Conservation (phyloP, 495 filamentous ascomycete genomes). For the Daldinia loculata region DNA sequence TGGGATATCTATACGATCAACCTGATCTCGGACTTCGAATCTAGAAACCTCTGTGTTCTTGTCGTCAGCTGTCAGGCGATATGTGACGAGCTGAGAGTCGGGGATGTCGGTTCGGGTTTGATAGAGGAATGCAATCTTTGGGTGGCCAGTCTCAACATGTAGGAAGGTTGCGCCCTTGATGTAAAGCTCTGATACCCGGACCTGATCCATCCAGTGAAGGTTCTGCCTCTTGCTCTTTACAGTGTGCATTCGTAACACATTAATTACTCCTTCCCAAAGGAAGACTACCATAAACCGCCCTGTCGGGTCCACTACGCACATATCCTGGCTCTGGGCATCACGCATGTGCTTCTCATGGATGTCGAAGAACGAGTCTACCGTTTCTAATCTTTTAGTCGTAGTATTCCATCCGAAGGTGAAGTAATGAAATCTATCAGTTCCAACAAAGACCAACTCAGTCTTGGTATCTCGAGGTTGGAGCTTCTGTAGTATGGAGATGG, state of each 20-base stretch:
- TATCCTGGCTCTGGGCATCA: constrained; percentile 76
- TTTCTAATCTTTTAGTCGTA: constrained; percentile 66
- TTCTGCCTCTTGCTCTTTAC: constrained; percentile 63
- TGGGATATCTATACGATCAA: constrained; percentile 64
- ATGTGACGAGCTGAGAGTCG: constrained; percentile 66
- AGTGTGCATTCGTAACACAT: constrained; percentile 66
- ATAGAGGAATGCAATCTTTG: constrained; percentile 84
- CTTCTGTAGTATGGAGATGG: constrained; percentile 83
- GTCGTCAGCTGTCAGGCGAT: constrained; percentile 63
- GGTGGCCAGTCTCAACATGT: constrained; percentile 73
- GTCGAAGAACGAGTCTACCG: constrained; percentile 74
- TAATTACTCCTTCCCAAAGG: constrained; percentile 88
- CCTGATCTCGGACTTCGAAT: constrained; percentile 59
- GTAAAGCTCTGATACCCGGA: constrained; percentile 85
- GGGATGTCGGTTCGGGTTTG: constrained; percentile 73
- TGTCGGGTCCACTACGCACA: constrained; percentile 83
- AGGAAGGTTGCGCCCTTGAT: constrained; percentile 85
- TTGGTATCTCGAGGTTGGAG: constrained; percentile 75
- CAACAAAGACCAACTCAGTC: constrained; percentile 91
- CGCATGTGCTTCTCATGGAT: constrained; percentile 80
- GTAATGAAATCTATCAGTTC: constrained; percentile 87
- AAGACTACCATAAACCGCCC: constrained; percentile 84
- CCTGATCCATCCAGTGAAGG: constrained; percentile 73
- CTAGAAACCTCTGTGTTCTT: constrained; percentile 53
- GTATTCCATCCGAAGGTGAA: constrained; percentile 88